Base-by-base conservation (phyloP, 1,284 basidiomycete species). In the Rhodotorula sp. region DNA sequence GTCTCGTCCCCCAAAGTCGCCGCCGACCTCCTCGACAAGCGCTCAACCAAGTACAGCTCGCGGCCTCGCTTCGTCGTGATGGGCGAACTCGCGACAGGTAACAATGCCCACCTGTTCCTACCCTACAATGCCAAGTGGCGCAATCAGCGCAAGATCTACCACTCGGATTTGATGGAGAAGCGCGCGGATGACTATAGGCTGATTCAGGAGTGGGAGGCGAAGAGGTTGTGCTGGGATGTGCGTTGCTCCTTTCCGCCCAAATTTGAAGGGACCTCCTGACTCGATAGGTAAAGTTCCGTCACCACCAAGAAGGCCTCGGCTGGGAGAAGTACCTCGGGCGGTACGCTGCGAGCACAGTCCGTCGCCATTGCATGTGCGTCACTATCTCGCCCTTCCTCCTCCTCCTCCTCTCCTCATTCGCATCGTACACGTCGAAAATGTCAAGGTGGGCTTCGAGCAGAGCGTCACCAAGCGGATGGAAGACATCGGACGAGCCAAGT, bases 21-120 rank as follows among this genome's bases (percentile, higher is more conserved):
- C 34, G 67, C 72, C 40, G 77, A 78, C 28, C 54, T 78, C 26
- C 66, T 78, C 60, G 77, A 78, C 50, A 71, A 72, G 34, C 67
- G 75, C 9, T 71, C 72, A 15, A 68, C 68, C 18, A 76, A 73
- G 24, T 77, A 76, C 61, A 75, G 75, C 37, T 74, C 71, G 2
- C 69, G 77, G 10, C 77, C 77, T 24, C 65, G 76, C 28, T 73
- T 75, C 57, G 75, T 78, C 52, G 75, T 77, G 59, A 69, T 72
- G 30, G 70, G 71, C n/a, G 77, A 78, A 50, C 68, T 77, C 30
- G 67, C 72, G 46, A 72, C 68, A 8, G 62, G 68, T 34, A 47
- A 44, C 13, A 44, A 58, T 26, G 56, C 56, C 4, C 40, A 47
- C 3, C 56, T 58, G 16, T 58, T 58, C 56, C 44, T 58, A 4